These are phyloP conservation scores for Tetraselmis striata DNA, from an alignment of 139 green algal genomes.

Conservation along the genomic window DNA sequence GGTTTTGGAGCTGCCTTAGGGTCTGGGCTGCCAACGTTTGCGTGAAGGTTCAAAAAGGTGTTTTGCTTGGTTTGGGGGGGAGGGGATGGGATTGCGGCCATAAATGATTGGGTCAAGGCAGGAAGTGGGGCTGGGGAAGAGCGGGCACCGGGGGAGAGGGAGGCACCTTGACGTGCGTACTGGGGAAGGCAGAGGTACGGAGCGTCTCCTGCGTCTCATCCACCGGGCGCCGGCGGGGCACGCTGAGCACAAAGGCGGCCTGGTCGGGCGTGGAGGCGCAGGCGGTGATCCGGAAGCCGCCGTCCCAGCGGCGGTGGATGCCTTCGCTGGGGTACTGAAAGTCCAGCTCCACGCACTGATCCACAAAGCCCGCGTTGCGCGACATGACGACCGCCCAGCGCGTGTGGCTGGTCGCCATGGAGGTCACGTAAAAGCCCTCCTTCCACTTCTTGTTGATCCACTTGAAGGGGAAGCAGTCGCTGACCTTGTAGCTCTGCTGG, in stretches of 20 bases:
- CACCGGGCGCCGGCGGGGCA: conserved; percentile 72
- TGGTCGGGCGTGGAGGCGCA: conserved; percentile 94
- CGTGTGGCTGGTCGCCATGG: conserved; percentile 88
- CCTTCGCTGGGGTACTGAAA: conserved; percentile 98
- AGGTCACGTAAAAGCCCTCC: conserved; percentile 98
- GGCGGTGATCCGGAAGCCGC: conserved; percentile 92
- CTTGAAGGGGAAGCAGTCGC: conserved; percentile 98
- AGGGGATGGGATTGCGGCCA: neutral
- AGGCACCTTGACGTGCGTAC: conserved; percentile 83
- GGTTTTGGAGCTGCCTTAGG: neutral
- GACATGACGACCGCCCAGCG: conserved; percentile 99
- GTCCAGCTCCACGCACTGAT: conserved; percentile 98
- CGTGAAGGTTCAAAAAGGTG: neutral
- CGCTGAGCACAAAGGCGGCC: conserved; percentile 71
- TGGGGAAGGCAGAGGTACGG: conserved; percentile 89
- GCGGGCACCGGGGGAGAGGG: too few relatives aligned
- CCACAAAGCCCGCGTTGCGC: conserved; percentile 93
- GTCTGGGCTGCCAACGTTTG: too few relatives aligned
- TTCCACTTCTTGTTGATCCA: conserved; percentile 99
- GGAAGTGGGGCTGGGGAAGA: too few relatives aligned
- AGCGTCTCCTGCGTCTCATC: conserved; percentile 98
- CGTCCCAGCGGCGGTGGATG: conserved; percentile 95
- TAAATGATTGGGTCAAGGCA: too few relatives aligned
- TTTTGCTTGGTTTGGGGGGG: neutral
- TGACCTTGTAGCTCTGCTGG: conserved; percentile 99